A percentile compares a stretch with the other conserved stretches of the same genome.
Conservation (phyloP, 306 rosid genomes). For the Castanea sativa region DNA sequence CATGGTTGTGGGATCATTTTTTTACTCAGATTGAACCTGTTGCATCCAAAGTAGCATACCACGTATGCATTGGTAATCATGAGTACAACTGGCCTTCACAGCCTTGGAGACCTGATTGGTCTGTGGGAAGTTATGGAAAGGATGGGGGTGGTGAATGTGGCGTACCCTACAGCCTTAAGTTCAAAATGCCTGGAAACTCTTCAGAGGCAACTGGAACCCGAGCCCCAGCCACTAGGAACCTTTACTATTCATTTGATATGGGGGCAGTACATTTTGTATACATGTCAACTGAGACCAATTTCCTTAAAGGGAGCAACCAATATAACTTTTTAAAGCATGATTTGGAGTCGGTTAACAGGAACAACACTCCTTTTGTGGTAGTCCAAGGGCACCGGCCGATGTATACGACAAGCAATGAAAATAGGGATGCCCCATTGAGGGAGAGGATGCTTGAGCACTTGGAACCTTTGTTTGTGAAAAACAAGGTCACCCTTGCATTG, state of each 20-base stretch:
- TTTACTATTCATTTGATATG: slow-evolving; percentile 79
- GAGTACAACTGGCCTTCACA: slow-evolving; percentile 87
- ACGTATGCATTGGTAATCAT: slow-evolving; percentile 91
- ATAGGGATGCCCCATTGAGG: slow-evolving; percentile 58
- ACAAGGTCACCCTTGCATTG: slow-evolving; percentile 72
- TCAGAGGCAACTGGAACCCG: slow-evolving; percentile 68
- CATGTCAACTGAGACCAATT: slow-evolving; percentile 86
- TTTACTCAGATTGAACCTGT: slow-evolving; percentile 73
- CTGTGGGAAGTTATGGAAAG: slow-evolving; percentile 49
- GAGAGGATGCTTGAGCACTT: slow-evolving; percentile 68
- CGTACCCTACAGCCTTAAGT: slow-evolving; percentile 82
- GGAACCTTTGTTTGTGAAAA: slow-evolving; percentile 79
- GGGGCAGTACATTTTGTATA: slow-evolving; percentile 84
- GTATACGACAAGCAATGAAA: slow-evolving; percentile 84
- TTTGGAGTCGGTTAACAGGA: slow-evolving; percentile 69
- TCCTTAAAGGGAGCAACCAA: slow-evolving; percentile 70
- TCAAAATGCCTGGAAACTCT: slow-evolving; percentile 93
- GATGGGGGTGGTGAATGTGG: slow-evolving; percentile 99
- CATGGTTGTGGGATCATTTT: slow-evolving; percentile 90
- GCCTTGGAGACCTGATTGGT: slow-evolving; percentile 86
- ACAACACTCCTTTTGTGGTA: slow-evolving; percentile 69
- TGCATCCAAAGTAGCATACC: slow-evolving; percentile 75
- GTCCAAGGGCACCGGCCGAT: slow-evolving; percentile 92
- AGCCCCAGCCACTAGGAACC: slow-evolving; percentile 67
- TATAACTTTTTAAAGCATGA: slow-evolving; percentile 70